Conservation (phyloP, 78 protist genomes). For the Dictyostelium brefeldianum region DNA sequence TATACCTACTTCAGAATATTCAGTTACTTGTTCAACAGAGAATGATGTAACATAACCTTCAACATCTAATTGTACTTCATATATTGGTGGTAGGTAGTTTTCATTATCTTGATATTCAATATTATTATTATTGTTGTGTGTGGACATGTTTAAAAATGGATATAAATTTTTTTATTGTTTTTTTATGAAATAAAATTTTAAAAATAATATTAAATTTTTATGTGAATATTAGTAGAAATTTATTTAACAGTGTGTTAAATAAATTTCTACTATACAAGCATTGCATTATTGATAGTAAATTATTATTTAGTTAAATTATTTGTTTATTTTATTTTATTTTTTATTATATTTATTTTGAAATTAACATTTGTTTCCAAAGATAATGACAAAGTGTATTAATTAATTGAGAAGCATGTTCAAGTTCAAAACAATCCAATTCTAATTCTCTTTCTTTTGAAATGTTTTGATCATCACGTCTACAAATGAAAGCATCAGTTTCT, state of each 20-base stretch:
- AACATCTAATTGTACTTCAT: constrained; percentile 19
- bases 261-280: no score
- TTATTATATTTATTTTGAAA: not conserved
- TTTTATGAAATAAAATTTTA: no score
- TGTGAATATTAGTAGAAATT: no score
- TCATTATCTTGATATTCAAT: constrained; percentile 12
- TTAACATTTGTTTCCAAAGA: constrained; percentile 54
- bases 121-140: not conserved
- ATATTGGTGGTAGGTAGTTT: constrained; percentile 21
- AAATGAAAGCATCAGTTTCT: constrained; percentile 70
- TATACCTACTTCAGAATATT: constrained; percentile 31
- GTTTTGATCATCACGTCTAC: constrained; percentile 58
- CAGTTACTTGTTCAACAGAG: constrained; percentile 38
- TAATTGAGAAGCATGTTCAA: constrained; percentile 63
- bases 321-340: not conserved
- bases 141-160: no score
- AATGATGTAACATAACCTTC: constrained; percentile 47
- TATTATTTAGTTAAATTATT: no score
- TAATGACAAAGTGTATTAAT: constrained; percentile 74
- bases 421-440: constrained; percentile 47
- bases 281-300: no score
- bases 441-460: constrained; percentile 33
- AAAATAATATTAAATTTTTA: no score
- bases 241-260: no score
- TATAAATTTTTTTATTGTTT: no score